phyloP scores from a whole-genome alignment of 768 basidiomycete genomes.

The Lactarius tabidus region DNA sequence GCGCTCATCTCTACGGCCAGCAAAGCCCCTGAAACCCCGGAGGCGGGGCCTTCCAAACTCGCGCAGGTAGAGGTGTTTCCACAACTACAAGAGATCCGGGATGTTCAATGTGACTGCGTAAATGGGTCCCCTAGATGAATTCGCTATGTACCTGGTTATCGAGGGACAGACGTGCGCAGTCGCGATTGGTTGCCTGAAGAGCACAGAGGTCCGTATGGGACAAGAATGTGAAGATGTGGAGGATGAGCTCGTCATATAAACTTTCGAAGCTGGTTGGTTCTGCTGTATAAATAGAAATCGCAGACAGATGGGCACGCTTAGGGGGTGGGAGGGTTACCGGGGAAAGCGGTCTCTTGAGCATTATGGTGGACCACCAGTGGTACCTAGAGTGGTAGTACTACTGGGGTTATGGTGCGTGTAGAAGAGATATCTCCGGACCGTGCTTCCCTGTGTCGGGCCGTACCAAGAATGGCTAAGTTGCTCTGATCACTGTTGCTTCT shows the following conservation, averaged over 20 bases:
- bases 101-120: constrained; percentile 21
- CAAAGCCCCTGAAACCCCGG: constrained; percentile 62
- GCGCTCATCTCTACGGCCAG: constrained; percentile 51
- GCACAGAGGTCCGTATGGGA: constrained; percentile 64
- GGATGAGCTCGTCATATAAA: constrained; percentile 72
- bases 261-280: constrained; percentile 41
- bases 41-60: constrained; percentile 66
- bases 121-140: constrained; percentile 24
- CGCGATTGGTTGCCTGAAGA: constrained; percentile 55
- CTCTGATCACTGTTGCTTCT: not conserved
- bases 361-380: constrained; percentile 1
- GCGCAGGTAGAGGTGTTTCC: constrained; percentile 61
- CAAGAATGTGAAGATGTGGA: constrained; percentile 70
- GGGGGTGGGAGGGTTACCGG: constrained; percentile 46
- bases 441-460: not conserved
- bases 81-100: constrained; percentile 43
- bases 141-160: constrained; percentile 57
- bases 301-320: constrained; percentile 41
- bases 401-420: not conserved
- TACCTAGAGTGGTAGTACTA: not conserved
- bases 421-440: not conserved
- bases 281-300: constrained; percentile 24
- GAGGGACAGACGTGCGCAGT: constrained; percentile 61
- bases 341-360: constrained; percentile 32
- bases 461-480: not conserved